Base-by-base conservation (phyloP, 1,284 basidiomycete species). In the Malassezia caprae region DNA sequence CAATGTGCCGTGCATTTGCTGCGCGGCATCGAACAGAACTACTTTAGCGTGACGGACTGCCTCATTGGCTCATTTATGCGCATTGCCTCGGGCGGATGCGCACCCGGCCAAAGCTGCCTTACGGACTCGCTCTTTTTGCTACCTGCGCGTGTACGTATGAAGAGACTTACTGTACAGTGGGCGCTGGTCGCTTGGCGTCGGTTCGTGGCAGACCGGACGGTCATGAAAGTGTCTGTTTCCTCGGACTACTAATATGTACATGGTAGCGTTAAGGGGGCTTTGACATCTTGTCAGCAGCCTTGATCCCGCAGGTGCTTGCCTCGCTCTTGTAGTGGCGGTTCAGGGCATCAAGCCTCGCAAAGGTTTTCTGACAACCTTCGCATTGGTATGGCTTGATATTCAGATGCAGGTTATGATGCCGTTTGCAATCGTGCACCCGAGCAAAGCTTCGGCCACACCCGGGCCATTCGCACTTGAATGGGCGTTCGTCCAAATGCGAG, bases 341-440 rank as follows among this genome's bases (percentile, higher is more conserved):
- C 57, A 96, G 80, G 17, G 90, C 90, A 77, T 96, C 90, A 66
- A 90, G 78, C 53, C 90, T 80, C 68, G 90, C 91, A 78, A 96
- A 94, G 17, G 87, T 87, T 79, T 93, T 93, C 67, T 87, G 86
- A 76, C 90, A 96, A 3, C 88, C 87, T 64, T 85, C 84, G 69
- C 90, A 96, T 49, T 87, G 80, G 75, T 94, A 91, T 28, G 84
- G 82, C 67, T 87, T 82, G 75, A 89, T 83, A 34, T 86, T 83
- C 43, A 85, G 83, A 72, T 96, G 90, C 59, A 62, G 51, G 51
- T 59, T 66, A 53, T 73, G 61, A 39, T 56, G 85, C 63, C 78
- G 87, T 83, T 93, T 93, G 84, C 90, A 93, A 75, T 96, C 90
- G 76, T 94, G 90, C 74, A 90, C 88, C 43, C 90, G 82, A 31